phyloP scores from a whole-genome alignment of 441 rosid species.

The Populus trichocarpa region DNA sequence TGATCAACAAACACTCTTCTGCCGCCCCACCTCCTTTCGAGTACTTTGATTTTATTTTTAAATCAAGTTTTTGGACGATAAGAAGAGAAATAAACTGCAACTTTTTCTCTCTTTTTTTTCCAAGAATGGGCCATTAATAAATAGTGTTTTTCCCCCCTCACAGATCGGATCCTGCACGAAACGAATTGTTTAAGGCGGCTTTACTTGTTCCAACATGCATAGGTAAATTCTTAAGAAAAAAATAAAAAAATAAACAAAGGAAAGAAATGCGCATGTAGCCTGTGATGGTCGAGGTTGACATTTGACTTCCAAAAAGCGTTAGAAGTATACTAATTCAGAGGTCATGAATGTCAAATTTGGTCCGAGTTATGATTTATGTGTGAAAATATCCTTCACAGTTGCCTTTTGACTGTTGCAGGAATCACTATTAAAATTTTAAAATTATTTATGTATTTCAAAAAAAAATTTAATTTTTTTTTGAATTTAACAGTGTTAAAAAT shows the following conservation, averaged over 20 bases:
- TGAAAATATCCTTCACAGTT: background rate
- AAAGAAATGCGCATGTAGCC: background rate
- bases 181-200: background rate
- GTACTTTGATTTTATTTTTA: too few species aligned
- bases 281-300: background rate
- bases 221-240: too few species aligned
- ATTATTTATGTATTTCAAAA: too few species aligned
- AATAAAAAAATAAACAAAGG: background rate
- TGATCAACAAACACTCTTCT: too few species aligned
- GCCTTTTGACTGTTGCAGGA: background rate
- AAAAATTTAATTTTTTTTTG: too few species aligned
- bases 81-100: too few species aligned
- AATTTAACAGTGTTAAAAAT: too few species aligned
- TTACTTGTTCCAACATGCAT: background rate
- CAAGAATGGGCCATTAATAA: background rate
- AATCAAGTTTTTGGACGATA: too few species aligned
- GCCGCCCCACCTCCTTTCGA: too few species aligned
- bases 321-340: background rate
- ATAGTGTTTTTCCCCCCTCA: background rate
- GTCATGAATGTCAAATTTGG: background rate
- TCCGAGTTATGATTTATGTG: background rate
- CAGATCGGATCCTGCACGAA: background rate
- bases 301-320: background rate
- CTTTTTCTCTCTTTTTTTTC: background rate
- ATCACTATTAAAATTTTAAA: background rate